phyloP scores from a whole-genome alignment of 331 rosid genomes.

The Malus hybrid region DNA sequence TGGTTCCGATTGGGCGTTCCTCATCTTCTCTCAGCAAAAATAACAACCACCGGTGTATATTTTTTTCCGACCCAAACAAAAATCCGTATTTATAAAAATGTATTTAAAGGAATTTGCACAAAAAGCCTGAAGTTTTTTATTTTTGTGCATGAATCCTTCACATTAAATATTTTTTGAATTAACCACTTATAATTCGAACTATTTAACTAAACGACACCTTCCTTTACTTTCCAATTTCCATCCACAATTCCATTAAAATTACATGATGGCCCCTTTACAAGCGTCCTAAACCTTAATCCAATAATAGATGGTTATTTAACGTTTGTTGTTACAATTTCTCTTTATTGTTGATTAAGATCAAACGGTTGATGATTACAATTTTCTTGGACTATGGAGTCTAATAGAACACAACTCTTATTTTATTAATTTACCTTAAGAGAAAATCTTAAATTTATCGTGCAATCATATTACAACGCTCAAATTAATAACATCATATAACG shows the following conservation, averaged over 20 bases:
- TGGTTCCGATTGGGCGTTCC: constrained; percentile 20
- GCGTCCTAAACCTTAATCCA: neutral
- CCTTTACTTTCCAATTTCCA: no score
- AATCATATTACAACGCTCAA: neutral
- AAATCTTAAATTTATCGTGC: neutral
- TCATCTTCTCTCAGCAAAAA: constrained; percentile 24
- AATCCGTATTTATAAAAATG: no score
- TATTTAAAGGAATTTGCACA: neutral
- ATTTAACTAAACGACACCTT: neutral
- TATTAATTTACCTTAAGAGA: no score
- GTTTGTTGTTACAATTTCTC: no score
- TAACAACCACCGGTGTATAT: neutral
- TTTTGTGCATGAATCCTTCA: neutral
- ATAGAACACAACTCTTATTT: no score
- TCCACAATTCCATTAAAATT: neutral
- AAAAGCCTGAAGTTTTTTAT: neutral
- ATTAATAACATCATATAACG: no score
- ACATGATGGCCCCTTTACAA: neutral
- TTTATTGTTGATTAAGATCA: no score
- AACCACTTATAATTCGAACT: neutral
- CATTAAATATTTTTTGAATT: neutral
- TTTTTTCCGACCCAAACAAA: no score
- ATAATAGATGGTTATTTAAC: no score
- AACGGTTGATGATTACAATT: no score
- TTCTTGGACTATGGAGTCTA: no score